Percentiles rank a stretch among this genome's conserved stretches.
Conservation (phyloP, 2,329 filamentous ascomycete genomes). For the Dothidotthia symphoricarpi region DNA sequence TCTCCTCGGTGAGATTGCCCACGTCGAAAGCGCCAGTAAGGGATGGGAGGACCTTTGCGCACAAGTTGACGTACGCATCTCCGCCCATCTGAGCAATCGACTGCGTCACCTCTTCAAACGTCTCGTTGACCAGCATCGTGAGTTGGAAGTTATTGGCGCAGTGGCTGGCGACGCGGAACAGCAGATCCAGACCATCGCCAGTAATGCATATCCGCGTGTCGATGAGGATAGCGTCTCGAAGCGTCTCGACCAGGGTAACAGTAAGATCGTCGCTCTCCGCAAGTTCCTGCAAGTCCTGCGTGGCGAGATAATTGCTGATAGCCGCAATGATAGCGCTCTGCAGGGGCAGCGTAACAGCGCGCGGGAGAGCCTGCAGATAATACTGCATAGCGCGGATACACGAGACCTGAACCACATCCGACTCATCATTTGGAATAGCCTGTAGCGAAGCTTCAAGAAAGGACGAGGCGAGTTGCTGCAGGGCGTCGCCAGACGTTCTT, state of each 20-base stretch:
- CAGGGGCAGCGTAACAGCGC: slow-evolving; percentile 51
- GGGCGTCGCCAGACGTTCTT: slow-evolving; percentile 60
- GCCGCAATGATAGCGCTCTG: slow-evolving; percentile 63
- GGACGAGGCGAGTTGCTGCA: slow-evolving; percentile 56
- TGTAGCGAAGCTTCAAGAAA: slow-evolving; percentile 73
- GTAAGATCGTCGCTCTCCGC: slow-evolving; percentile 89
- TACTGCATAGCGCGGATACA: slow-evolving; percentile 84
- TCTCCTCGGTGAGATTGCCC: slow-evolving; percentile 79
- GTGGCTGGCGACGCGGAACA: slow-evolving; percentile 86
- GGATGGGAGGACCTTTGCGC: slow-evolving; percentile 81
- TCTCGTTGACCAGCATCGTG: slow-evolving; percentile 80
- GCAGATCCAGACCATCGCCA: slow-evolving; percentile 72
- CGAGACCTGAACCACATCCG: slow-evolving; percentile 87
- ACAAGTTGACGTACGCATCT: slow-evolving; percentile 73
- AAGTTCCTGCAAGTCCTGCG: slow-evolving; percentile 78
- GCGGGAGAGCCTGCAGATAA: slow-evolving; percentile 57
- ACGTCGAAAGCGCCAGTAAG: slow-evolving; percentile 88
- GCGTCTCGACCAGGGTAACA: slow-evolving; percentile 81
- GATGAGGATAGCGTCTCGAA: slow-evolving; percentile 78
- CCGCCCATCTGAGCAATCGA: slow-evolving; percentile 63
- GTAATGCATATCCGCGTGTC: slow-evolving; percentile 73
- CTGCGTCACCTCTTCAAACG: slow-evolving; percentile 82
- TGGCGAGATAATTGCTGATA: slow-evolving; percentile 70
- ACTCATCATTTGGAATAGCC: slow-evolving; percentile 70
- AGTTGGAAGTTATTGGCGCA: slow-evolving; percentile 90